A percentile compares a stretch with the other conserved stretches of the same genome.
Conservation (phyloP, 768 basidiomycete genomes). For the Solioccasus polychromus region DNA sequence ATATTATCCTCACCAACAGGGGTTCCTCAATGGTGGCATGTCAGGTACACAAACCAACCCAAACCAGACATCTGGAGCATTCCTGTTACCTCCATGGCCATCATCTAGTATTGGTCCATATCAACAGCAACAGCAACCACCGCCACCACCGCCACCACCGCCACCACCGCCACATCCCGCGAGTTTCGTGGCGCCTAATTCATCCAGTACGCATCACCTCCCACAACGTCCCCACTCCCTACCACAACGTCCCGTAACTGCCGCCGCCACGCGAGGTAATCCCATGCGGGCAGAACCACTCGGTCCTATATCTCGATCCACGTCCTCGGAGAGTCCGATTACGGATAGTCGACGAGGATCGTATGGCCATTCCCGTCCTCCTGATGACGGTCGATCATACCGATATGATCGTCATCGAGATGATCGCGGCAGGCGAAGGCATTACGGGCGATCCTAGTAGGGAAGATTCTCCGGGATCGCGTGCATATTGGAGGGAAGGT, state of each 20-base stretch:
- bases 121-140: too few relatives aligned
- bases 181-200: neutral
- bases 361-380: constrained; percentile 6
- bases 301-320: constrained; percentile 15
- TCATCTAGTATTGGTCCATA: neutral
- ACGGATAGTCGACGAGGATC: constrained; percentile 21
- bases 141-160: too few relatives aligned
- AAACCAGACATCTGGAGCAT: constrained; percentile 2
- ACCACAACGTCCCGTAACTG: constrained; percentile 15
- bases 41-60: neutral
- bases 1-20: constrained; percentile 4
- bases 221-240: constrained; percentile 8
- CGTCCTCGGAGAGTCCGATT: constrained; percentile 11
- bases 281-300: constrained; percentile 19
- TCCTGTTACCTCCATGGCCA: neutral
- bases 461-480: neutral
- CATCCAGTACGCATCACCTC: too few relatives aligned
- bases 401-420: constrained; percentile 10
- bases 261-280: neutral
- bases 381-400: constrained; percentile 18
- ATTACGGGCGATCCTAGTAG: constrained; percentile 2
- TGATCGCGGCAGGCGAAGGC: constrained; percentile 12
- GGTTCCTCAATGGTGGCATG: neutral
- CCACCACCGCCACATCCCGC: neutral
- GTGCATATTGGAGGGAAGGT: too few relatives aligned